These are phyloP conservation scores for Penicillium sp. DNA, from an alignment of 2,329 filamentous ascomycete genomes.

Conservation along the genomic window DNA sequence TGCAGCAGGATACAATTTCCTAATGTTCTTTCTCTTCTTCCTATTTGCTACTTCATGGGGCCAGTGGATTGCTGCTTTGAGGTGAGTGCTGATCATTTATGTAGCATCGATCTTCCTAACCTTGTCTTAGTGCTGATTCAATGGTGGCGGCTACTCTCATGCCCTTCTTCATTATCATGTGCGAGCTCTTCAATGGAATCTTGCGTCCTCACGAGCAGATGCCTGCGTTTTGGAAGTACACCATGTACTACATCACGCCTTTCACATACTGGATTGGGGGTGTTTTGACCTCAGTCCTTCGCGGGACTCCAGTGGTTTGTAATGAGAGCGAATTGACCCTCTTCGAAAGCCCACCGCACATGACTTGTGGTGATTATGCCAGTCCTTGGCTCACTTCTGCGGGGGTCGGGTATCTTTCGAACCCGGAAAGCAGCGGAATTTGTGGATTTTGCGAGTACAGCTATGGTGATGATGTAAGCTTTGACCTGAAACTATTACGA, in stretches of 20 bases:
- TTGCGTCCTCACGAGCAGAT: slow-evolving; percentile 76
- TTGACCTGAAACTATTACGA: neutral
- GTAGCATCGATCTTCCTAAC: no score
- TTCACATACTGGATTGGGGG: slow-evolving; percentile 80
- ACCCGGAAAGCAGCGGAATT: slow-evolving; percentile 56
- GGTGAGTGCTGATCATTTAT: slow-evolving; percentile 46
- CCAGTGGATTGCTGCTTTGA: slow-evolving; percentile 74
- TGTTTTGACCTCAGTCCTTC: slow-evolving; percentile 73
- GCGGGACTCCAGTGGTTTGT: slow-evolving; percentile 63
- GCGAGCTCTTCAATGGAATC: slow-evolving; percentile 83
- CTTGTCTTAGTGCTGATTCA: slow-evolving; percentile 41
- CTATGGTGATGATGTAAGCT: slow-evolving; percentile 33
- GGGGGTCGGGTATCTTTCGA: slow-evolving; percentile 68
- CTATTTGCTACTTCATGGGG: slow-evolving; percentile 70
- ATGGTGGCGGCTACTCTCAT: slow-evolving; percentile 78
- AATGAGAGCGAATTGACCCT: slow-evolving; percentile 60
- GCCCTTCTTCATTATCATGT: slow-evolving; percentile 79
- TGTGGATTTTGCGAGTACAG: slow-evolving; percentile 81
- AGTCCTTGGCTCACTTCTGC: slow-evolving; percentile 62
- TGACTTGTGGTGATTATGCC: slow-evolving; percentile 74
- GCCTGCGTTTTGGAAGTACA: slow-evolving; percentile 72
- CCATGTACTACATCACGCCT: slow-evolving; percentile 80
- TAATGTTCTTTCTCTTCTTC: slow-evolving; percentile 72
- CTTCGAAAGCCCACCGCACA: slow-evolving; percentile 65
- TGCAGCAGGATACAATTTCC: slow-evolving; percentile 66